Percentiles rank a stretch among this genome's conserved stretches.
These are phyloP conservation scores for Corrigiola litoralis DNA, from an alignment of 179 eudicot genomes.

Conservation along the genomic window DNA sequence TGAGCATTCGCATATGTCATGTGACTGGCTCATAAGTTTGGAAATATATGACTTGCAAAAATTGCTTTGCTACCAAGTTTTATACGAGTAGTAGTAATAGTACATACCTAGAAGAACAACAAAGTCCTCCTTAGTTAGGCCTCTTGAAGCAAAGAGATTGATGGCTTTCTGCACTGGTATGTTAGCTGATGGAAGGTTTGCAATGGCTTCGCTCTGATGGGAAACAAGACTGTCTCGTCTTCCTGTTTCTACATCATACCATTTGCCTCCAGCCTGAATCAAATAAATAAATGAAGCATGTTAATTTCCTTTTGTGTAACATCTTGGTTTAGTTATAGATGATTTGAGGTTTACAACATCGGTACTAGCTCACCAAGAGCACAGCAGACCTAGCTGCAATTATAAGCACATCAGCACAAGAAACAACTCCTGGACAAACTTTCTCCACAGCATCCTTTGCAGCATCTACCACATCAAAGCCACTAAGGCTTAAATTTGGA, in stretches of 20 bases:
- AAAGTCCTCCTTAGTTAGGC: slow-evolving; percentile 31
- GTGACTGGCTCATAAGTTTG: too few relatives aligned
- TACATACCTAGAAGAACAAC: slow-evolving; percentile 37
- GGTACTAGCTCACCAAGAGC: slow-evolving; percentile 23
- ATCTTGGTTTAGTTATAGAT: too few relatives aligned
- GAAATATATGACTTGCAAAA: too few relatives aligned
- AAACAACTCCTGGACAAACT: slow-evolving; percentile 39
- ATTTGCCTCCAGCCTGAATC: background rate
- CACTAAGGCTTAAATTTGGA: slow-evolving; percentile 23
- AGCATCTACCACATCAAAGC: slow-evolving; percentile 26
- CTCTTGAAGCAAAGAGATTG: slow-evolving; percentile 22
- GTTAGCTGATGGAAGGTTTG: slow-evolving; percentile 15
- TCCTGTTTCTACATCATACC: slow-evolving; percentile 34
- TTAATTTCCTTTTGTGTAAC: too few relatives aligned
- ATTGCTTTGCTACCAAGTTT: background rate
- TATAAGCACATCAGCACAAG: slow-evolving; percentile 38
- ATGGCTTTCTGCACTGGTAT: slow-evolving; percentile 14
- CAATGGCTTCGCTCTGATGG: slow-evolving; percentile 8
- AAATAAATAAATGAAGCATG: too few relatives aligned
- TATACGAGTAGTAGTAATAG: background rate
- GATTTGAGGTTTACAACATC: too few relatives aligned
- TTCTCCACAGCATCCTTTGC: slow-evolving; percentile 30
- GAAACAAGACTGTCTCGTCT: slow-evolving; percentile 38
- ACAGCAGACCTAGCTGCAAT: slow-evolving; percentile 34
- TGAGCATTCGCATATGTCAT: too few relatives aligned